Evolutionary conservation across 2,329 filamentous ascomycete genomes (phyloP).

Genomic region (Colletotrichum lupini): DNA sequence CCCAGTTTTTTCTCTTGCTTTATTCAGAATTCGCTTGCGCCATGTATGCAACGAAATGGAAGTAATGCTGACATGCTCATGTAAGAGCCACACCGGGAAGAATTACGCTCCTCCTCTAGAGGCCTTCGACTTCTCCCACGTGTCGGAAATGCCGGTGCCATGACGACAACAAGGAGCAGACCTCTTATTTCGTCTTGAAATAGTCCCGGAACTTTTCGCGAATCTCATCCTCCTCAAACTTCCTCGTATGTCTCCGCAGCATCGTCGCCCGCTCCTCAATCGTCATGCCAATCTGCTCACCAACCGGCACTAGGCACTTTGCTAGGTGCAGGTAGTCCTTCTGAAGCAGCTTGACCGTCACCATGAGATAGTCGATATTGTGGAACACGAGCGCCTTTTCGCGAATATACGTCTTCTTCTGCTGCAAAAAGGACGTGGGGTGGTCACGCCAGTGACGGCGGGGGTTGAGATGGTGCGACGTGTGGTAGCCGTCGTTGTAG

Average conservation of each 20-base stretch:
- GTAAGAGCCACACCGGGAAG: background rate
- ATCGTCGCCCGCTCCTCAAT: conserved; percentile 71
- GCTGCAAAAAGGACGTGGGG: conserved; percentile 76
- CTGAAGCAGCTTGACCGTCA: conserved; percentile 74
- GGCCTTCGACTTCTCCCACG: too few species aligned
- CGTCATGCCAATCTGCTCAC: conserved; percentile 74
- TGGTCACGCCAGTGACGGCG: conserved; percentile 85
- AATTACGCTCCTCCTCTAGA: background rate
- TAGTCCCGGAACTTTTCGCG: conserved; percentile 59
- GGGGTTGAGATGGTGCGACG: conserved; percentile 83
- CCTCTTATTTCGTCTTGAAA: background rate
- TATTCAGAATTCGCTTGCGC: background rate
- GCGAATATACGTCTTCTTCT: conserved; percentile 73
- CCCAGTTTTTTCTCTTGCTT: background rate
- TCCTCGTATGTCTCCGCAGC: conserved; percentile 72
- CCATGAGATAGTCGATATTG: conserved; percentile 84
- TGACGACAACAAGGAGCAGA: background rate
- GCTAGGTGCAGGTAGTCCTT: conserved; percentile 80
- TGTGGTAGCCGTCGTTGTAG: conserved; percentile 87
- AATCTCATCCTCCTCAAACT: conserved; percentile 75
- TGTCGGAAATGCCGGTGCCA: background rate
- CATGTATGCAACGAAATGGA: conserved; percentile 2
- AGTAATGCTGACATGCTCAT: background rate
- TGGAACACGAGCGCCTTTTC: conserved; percentile 81
- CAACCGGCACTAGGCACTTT: conserved; percentile 78